Conservation (phyloP, 495 filamentous ascomycete species). For the Penicilliopsis zonata region DNA sequence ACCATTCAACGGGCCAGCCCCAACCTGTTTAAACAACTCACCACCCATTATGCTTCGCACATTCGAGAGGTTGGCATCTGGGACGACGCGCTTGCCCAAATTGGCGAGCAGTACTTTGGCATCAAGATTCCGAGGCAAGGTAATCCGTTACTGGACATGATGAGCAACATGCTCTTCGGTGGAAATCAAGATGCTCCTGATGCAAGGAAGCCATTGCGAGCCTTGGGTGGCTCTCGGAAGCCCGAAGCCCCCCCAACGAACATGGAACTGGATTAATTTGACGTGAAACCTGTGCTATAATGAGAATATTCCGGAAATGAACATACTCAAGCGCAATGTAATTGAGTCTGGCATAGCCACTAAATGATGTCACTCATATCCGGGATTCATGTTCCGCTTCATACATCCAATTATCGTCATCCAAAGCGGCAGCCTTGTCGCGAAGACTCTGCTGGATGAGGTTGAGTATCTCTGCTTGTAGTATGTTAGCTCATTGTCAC, state of each 20-base stretch:
- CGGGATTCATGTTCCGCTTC: conserved; percentile 49
- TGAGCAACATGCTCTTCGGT: conserved; percentile 86
- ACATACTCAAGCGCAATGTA: conserved; percentile 6
- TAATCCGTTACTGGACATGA: conserved; percentile 93
- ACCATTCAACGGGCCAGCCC: conserved; percentile 67
- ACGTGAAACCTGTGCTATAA: neutral
- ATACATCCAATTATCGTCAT: conserved; percentile 88
- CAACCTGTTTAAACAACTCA: conserved; percentile 75
- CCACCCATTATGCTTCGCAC: conserved; percentile 65
- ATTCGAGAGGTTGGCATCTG: conserved; percentile 64
- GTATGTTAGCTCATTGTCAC: conserved; percentile 8
- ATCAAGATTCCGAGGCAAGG: conserved; percentile 79
- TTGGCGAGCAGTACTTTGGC: conserved; percentile 96
- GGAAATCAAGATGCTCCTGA: conserved; percentile 35
- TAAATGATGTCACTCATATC: conserved; percentile 7
- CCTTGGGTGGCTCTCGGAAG: conserved; percentile 25
- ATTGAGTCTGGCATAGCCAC: neutral
- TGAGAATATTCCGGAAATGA: too few species aligned
- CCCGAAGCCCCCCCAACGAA: conserved; percentile 38
- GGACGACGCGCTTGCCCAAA: conserved; percentile 73
- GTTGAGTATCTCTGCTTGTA: conserved; percentile 51
- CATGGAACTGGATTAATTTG: conserved; percentile 41
- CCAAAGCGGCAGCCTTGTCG: conserved; percentile 56
- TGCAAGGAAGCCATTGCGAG: conserved; percentile 24
- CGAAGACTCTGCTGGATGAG: conserved; percentile 59